phyloP scores from a whole-genome alignment of 768 basidiomycete species.

The Termitomyces sp. region DNA sequence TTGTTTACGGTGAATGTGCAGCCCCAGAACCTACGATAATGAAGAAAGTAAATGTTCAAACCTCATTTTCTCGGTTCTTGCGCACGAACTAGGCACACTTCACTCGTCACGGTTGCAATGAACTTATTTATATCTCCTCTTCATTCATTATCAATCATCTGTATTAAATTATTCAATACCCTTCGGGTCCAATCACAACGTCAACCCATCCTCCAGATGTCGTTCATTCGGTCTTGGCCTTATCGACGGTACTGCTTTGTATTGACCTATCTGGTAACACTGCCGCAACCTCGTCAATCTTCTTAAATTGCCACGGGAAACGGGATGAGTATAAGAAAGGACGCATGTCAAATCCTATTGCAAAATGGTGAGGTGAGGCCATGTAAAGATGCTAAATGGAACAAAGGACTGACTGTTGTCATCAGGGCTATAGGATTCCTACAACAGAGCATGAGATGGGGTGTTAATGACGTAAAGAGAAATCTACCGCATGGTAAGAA shows the following conservation, averaged over 20 bases:
- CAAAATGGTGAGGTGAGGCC: slow-evolving; percentile 7
- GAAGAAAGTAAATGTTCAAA: slow-evolving; percentile 82
- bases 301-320: slow-evolving; percentile 96
- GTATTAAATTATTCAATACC: slow-evolving; percentile 13
- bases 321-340: slow-evolving; percentile 94
- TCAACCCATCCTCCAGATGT: slow-evolving; percentile 8
- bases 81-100: slow-evolving; percentile 31
- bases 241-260: slow-evolving; percentile 24
- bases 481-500: slow-evolving; percentile 84
- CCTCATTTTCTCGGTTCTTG: slow-evolving; percentile 70
- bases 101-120: not conserved
- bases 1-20: slow-evolving; percentile 20
- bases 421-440: slow-evolving; percentile 97
- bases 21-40: slow-evolving; percentile 83
- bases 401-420: slow-evolving; percentile 71
- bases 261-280: slow-evolving; percentile 65
- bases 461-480: not conserved
- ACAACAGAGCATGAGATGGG: not conserved
- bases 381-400: not conserved
- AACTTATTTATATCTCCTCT: slow-evolving; percentile 2
- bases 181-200: slow-evolving; percentile 9
- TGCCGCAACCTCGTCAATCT: slow-evolving; percentile 86
- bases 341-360: slow-evolving; percentile 84
- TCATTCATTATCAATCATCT: slow-evolving; percentile 9
- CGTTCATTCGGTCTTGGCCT: slow-evolving; percentile 42